Conservation (phyloP, 768 basidiomycete genomes). For the Trametes gibbosa region DNA sequence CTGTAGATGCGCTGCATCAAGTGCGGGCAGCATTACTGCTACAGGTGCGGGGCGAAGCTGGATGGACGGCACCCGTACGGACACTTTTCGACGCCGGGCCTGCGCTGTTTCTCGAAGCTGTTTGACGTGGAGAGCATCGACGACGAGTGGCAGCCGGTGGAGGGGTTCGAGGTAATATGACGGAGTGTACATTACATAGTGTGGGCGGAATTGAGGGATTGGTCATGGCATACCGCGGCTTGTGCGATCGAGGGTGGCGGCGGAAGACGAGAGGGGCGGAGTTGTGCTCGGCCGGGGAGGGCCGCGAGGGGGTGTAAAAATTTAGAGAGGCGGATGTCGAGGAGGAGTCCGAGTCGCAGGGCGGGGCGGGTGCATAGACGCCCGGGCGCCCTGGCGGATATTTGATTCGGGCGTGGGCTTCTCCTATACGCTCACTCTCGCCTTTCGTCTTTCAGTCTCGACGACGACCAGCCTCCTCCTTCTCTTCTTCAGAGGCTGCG, state of each 20-base stretch:
- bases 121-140: slow-evolving; percentile 53
- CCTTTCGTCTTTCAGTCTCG: slow-evolving; percentile 29
- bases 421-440: slow-evolving; percentile 17
- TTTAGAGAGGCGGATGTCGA: not conserved
- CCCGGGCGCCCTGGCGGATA: slow-evolving; percentile 9
- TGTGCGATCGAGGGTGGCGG: slow-evolving; percentile 4
- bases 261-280: not conserved
- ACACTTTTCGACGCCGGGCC: slow-evolving; percentile 60
- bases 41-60: slow-evolving; percentile 65
- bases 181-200: slow-evolving; percentile 6
- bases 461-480: slow-evolving; percentile 29
- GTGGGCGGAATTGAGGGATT: not conserved
- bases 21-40: slow-evolving; percentile 79
- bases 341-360: not conserved
- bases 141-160: slow-evolving; percentile 48
- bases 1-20: slow-evolving; percentile 74
- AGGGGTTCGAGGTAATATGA: slow-evolving; percentile 34
- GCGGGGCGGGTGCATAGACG: not conserved
- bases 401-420: slow-evolving; percentile 1
- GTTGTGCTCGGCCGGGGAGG: not conserved
- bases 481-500: slow-evolving; percentile 30
- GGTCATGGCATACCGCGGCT: slow-evolving; percentile 1
- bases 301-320: not conserved
- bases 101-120: slow-evolving; percentile 58
- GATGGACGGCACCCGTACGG: slow-evolving; percentile 46